Conservation (phyloP, 176 grass and related monocot species). For the Carex kokanica region DNA sequence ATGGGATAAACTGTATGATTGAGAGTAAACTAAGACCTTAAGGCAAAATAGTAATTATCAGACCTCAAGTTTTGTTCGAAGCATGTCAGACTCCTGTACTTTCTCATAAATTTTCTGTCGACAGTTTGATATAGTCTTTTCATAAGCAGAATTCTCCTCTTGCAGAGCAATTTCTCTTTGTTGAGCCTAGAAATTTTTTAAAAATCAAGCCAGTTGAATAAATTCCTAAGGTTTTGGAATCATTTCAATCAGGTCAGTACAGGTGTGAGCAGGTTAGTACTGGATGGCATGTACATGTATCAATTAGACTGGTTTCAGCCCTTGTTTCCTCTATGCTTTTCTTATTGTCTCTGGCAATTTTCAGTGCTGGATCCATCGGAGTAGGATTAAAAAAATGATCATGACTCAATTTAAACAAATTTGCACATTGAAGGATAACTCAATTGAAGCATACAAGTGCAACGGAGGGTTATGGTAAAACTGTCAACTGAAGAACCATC, state of each 20-base stretch:
- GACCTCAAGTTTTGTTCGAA: constrained; percentile 71
- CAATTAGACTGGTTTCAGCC: background rate
- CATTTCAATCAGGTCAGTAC: background rate
- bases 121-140: constrained; percentile 83
- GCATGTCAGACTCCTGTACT: constrained; percentile 42
- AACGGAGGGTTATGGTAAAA: background rate
- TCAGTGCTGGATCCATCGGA: background rate
- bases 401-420: background rate
- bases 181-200: constrained; percentile 41
- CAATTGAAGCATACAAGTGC: background rate
- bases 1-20: constrained; percentile 4
- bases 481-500: background rate
- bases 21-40: background rate
- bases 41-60: background rate
- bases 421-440: background rate
- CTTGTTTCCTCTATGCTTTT: background rate
- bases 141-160: constrained; percentile 77
- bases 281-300: background rate
- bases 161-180: constrained; percentile 59
- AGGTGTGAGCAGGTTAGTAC: background rate
- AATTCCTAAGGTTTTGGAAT: background rate
- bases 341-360: background rate
- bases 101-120: constrained; percentile 74
- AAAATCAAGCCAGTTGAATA: background rate
- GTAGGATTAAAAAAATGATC: background rate